Conservation (phyloP, 2,329 filamentous ascomycete genomes). For the Aspergillus japonicus region DNA sequence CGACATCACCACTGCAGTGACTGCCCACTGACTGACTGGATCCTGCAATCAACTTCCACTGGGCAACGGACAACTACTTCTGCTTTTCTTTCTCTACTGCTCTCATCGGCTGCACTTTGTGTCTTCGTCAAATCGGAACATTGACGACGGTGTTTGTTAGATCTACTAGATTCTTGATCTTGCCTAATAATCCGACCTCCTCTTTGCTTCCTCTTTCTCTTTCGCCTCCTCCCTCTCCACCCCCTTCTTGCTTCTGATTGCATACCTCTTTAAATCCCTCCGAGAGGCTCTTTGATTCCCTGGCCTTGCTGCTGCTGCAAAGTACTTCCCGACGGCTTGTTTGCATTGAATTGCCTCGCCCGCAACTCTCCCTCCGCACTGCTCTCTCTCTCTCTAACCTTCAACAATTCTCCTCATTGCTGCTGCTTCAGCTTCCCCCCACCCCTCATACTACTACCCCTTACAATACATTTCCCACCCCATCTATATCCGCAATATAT, state of each 20-base stretch:
- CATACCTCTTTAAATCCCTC: not conserved
- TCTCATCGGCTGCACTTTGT: not conserved
- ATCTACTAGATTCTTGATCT: not conserved
- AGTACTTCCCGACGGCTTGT: not conserved
- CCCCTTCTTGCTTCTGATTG: not conserved
- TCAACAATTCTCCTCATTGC: no score
- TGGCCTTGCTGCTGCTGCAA: not conserved
- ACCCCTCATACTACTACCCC: not conserved
- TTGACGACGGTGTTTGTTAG: no score
- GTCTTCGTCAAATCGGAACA: not conserved
- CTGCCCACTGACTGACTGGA: not conserved
- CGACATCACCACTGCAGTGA: conserved; percentile 7
- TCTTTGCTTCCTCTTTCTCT: not conserved
- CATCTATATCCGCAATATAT: not conserved
- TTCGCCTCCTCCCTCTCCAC: not conserved
- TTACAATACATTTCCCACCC: not conserved
- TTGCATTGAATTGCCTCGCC: not conserved
- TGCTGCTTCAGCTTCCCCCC: not conserved
- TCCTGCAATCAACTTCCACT: no score
- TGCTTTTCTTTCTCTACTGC: not conserved
- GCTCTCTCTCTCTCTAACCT: not conserved
- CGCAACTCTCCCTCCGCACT: not conserved
- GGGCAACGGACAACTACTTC: not conserved
- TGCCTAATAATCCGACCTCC: not conserved
- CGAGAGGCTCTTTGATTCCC: not conserved